These are phyloP conservation scores for Sporothrix schenckii DNA, from an alignment of 2,329 filamentous ascomycete species.

Conservation along the genomic window DNA sequence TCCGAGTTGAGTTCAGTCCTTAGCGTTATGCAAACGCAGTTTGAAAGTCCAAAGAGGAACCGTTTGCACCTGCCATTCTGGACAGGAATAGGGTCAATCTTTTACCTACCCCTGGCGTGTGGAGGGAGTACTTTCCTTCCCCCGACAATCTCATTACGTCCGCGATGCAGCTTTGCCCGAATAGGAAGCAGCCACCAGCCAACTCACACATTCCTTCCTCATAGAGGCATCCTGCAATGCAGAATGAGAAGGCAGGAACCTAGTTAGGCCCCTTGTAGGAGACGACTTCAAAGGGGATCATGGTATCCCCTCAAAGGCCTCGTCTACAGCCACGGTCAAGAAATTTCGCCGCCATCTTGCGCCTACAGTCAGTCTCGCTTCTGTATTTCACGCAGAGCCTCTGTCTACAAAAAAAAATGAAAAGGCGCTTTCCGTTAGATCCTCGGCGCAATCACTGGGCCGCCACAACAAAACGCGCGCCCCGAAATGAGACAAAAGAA, in stretches of 20 bases:
- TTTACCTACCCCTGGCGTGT: conserved; percentile 4
- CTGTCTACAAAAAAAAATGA: not conserved
- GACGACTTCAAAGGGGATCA: too few relatives aligned
- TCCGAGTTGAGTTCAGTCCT: not conserved
- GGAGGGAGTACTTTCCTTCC: conserved; percentile 20
- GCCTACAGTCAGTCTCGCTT: too few relatives aligned
- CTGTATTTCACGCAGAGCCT: not conserved
- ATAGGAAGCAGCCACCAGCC: conserved; percentile 29
- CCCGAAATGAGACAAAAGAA: not conserved
- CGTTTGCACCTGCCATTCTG: conserved; percentile 22
- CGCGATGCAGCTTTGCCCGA: conserved; percentile 26
- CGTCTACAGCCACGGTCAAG: too few relatives aligned
- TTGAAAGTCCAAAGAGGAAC: not conserved
- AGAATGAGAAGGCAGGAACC: not conserved
- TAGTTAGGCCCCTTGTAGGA: not conserved
- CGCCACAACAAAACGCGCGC: not conserved
- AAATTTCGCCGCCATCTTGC: too few relatives aligned
- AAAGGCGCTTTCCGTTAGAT: conserved; percentile 25
- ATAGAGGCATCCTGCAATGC: conserved; percentile 14
- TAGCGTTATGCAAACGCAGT: not conserved
- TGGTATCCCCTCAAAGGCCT: too few relatives aligned
- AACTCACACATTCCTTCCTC: conserved; percentile 27
- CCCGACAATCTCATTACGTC: not conserved
- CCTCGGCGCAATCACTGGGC: conserved; percentile 9
- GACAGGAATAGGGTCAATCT: not conserved